A percentile compares a stretch with the other conserved stretches of the same genome.
These are phyloP conservation scores for Irpex rosettiformis DNA, from an alignment of 1,284 basidiomycete species.

Conservation along the genomic window DNA sequence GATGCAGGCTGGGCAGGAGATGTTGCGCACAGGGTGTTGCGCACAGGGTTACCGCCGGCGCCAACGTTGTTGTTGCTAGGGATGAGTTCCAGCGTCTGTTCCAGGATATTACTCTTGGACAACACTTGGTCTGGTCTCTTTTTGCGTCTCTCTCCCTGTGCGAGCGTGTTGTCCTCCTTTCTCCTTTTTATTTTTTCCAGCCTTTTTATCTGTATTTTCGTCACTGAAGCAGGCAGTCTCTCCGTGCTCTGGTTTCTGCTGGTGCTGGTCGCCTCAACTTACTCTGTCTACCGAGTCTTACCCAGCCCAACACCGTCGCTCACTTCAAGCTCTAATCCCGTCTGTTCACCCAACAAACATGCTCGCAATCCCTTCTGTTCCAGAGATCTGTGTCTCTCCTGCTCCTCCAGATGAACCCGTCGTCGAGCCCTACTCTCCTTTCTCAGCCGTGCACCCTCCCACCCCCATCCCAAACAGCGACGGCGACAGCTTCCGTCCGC, in stretches of 20 bases:
- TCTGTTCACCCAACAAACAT: slow-evolving; percentile 36
- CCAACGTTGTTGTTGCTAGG: not conserved
- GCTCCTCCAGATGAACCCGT: slow-evolving; percentile 50
- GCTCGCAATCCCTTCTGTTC: slow-evolving; percentile 46
- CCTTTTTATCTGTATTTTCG: slow-evolving; percentile 8
- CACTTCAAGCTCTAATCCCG: slow-evolving; percentile 16
- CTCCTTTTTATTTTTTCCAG: slow-evolving; percentile 18
- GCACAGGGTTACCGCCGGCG: not conserved
- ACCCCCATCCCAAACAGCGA: slow-evolving; percentile 19
- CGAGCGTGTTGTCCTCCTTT: slow-evolving; percentile 21
- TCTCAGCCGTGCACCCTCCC: slow-evolving; percentile 46
- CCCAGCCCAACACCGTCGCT: slow-evolving; percentile 18
- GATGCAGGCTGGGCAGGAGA: slow-evolving; percentile 1
- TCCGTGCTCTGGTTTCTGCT: slow-evolving; percentile 16
- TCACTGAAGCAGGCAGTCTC: slow-evolving; percentile 22
- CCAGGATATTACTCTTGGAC: not conserved
- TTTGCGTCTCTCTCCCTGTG: slow-evolving; percentile 22
- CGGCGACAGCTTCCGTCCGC: slow-evolving; percentile 50
- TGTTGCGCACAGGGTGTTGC: not conserved
- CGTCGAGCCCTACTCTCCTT: slow-evolving; percentile 61
- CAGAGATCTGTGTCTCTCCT: slow-evolving; percentile 64
- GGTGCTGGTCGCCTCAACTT: slow-evolving; percentile 46
- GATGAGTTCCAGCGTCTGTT: not conserved
- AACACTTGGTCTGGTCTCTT: slow-evolving; percentile 15
- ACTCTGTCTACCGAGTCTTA: slow-evolving; percentile 10